phyloP scores from a whole-genome alignment of 176 grass and related monocot species.

The Phragmites australis region DNA sequence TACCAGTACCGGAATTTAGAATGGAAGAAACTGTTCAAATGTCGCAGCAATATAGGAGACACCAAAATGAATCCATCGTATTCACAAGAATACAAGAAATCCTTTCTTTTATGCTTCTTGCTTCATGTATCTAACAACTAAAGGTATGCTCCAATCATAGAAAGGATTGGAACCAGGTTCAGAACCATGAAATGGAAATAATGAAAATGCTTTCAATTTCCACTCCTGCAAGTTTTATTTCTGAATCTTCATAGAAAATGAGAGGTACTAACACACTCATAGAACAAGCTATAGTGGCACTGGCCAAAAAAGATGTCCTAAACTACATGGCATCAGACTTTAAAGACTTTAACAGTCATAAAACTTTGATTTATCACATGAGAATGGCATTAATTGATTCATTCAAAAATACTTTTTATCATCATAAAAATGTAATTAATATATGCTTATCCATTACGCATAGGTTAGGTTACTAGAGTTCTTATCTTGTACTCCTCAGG shows the following conservation, averaged over 20 bases:
- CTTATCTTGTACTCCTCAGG: too few species aligned
- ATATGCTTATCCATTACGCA: too few species aligned
- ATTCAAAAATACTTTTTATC: too few species aligned
- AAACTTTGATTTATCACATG: too few species aligned
- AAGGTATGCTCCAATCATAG: not conserved
- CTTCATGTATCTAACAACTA: not conserved
- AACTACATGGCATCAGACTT: not conserved
- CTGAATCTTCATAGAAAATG: not conserved
- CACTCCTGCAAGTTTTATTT: not conserved
- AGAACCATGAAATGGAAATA: not conserved
- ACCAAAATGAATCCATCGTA: not conserved
- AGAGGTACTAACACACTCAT: too few species aligned
- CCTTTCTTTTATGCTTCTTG: not conserved
- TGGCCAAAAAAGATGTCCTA: not conserved
- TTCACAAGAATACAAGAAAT: not conserved
- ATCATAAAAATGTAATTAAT: too few species aligned
- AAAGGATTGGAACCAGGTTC: not conserved
- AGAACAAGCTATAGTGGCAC: too few species aligned
- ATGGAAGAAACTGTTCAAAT: not conserved
- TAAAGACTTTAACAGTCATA: not conserved
- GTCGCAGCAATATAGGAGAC: not conserved
- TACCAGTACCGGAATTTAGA: not conserved
- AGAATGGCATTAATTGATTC: too few species aligned
- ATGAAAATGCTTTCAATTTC: not conserved
- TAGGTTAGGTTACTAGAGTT: too few species aligned